These are phyloP conservation scores for Phytophthora pinifolia DNA, from an alignment of 352 stramenopile species.

Conservation along the genomic window DNA sequence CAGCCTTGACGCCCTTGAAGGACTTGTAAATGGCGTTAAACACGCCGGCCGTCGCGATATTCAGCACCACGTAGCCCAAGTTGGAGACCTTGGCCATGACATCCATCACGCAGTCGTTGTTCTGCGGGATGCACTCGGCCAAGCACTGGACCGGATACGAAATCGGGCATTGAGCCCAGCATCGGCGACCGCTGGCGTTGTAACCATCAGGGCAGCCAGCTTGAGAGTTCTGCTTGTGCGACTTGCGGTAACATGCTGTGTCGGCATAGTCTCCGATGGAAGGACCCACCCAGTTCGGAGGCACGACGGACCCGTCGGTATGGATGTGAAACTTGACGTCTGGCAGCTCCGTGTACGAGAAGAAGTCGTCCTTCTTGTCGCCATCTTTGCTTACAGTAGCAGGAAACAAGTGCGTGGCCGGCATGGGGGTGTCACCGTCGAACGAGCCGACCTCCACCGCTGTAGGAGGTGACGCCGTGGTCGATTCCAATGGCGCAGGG, in stretches of 20 bases:
- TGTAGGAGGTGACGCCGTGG: no score
- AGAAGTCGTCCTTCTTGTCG: constrained; percentile 12
- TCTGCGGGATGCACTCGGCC: constrained; percentile 71
- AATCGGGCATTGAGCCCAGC: constrained; percentile 72
- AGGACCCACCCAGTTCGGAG: constrained; percentile 36
- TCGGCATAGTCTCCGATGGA: constrained; percentile 30
- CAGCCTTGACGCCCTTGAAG: constrained; percentile 40
- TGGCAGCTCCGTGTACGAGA: constrained; percentile 20
- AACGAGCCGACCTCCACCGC: no score
- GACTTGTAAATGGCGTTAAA: constrained; percentile 48
- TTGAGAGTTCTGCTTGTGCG: constrained; percentile 25
- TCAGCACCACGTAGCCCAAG: constrained; percentile 54
- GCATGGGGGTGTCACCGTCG: no score
- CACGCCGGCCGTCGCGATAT: constrained; percentile 48
- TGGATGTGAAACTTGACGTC: constrained; percentile 18
- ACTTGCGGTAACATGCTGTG: constrained; percentile 59
- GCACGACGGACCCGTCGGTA: constrained; percentile 6
- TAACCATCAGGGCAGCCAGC: constrained; percentile 44
- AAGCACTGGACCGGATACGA: constrained; percentile 74
- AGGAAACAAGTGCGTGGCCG: not conserved
- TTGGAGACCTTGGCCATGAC: constrained; percentile 51
- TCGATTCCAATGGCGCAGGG: not conserved
- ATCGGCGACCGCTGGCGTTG: constrained; percentile 40
- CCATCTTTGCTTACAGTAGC: constrained; percentile 6
- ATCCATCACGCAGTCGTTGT: constrained; percentile 54